Evolutionary conservation across 805 yeast species (phyloP).

Genomic region (Myxozyma geophila): DNA sequence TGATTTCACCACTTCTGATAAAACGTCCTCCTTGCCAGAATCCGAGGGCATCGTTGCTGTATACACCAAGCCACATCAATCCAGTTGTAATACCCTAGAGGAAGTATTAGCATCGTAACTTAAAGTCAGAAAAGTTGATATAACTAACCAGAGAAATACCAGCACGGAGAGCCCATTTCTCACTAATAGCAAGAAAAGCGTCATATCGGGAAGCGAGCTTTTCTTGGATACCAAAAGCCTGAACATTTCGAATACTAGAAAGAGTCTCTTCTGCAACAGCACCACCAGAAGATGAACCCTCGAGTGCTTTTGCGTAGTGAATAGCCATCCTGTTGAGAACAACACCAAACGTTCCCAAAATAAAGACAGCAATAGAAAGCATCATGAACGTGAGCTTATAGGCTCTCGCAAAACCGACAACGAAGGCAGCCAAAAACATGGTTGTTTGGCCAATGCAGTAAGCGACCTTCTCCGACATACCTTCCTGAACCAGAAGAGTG

Average conservation of each 20-base stretch:
- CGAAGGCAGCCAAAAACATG: slow-evolving; percentile 38
- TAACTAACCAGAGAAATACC: slow-evolving; percentile 34
- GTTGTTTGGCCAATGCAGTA: slow-evolving; percentile 37
- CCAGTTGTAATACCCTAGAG: slow-evolving; percentile 47
- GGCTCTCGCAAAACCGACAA: slow-evolving; percentile 35
- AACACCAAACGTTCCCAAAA: slow-evolving; percentile 28
- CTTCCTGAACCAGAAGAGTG: slow-evolving; percentile 42
- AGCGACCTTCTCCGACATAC: slow-evolving; percentile 42
- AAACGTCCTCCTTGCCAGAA: slow-evolving; percentile 52
- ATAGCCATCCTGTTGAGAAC: slow-evolving; percentile 36
- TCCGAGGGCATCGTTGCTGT: slow-evolving; percentile 50
- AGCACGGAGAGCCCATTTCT: slow-evolving; percentile 35
- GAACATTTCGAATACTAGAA: slow-evolving; percentile 42
- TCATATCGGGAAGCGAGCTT: slow-evolving; percentile 38
- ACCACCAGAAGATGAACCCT: slow-evolving; percentile 42
- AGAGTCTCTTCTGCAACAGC: slow-evolving; percentile 43
- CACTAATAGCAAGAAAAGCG: slow-evolving; percentile 31
- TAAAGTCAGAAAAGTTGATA: neutral
- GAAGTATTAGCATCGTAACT: slow-evolving; percentile 35
- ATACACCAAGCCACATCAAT: slow-evolving; percentile 46
- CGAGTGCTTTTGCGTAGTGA: slow-evolving; percentile 29
- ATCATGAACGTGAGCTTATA: slow-evolving; percentile 39
- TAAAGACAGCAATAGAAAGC: slow-evolving; percentile 34
- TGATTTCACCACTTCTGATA: slow-evolving; percentile 44
- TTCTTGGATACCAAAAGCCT: slow-evolving; percentile 41